Conservation (phyloP, 2,329 filamentous ascomycete genomes). For the Aspergillus felis region DNA sequence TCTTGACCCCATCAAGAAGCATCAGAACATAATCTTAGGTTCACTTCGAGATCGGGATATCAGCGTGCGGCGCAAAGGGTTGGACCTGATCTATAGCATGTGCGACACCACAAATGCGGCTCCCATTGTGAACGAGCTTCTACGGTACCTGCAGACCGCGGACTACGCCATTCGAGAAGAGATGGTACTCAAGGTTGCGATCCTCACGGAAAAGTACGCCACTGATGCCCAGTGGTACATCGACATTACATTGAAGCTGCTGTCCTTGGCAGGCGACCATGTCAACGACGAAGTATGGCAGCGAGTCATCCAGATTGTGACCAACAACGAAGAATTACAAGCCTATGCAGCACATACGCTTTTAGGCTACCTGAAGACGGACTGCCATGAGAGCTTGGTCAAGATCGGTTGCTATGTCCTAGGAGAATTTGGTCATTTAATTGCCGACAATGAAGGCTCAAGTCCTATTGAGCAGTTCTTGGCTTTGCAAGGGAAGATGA, state of each 20-base stretch:
- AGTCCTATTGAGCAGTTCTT: slow-evolving; percentile 97
- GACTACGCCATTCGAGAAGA: slow-evolving; percentile 98
- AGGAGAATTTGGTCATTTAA: slow-evolving; percentile 93
- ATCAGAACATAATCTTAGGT: slow-evolving; percentile 92
- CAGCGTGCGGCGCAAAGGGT: slow-evolving; percentile 89
- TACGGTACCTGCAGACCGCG: slow-evolving; percentile 91
- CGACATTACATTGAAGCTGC: slow-evolving; percentile 88
- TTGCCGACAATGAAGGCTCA: slow-evolving; percentile 86
- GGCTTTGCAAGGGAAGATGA: slow-evolving; percentile 84
- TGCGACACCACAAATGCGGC: slow-evolving; percentile 94
- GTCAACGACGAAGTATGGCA: slow-evolving; percentile 99
- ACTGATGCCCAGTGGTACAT: slow-evolving; percentile 99
- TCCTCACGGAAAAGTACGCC: slow-evolving; percentile 96
- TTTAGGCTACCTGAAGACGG: slow-evolving; percentile 83
- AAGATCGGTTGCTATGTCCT: slow-evolving; percentile 97
- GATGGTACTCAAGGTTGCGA: slow-evolving; percentile 98
- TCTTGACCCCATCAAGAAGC: slow-evolving; percentile 94
- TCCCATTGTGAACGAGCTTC: slow-evolving; percentile 85
- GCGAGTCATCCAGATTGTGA: slow-evolving; percentile 96
- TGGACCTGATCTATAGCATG: slow-evolving; percentile 99
- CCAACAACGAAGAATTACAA: slow-evolving; percentile 97
- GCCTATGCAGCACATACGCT: slow-evolving; percentile 94
- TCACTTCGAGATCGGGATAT: slow-evolving; percentile 95
- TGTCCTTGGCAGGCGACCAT: slow-evolving; percentile 95
- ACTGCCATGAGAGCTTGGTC: slow-evolving; percentile 94